phyloP scores from a whole-genome alignment of 495 filamentous ascomycete genomes.

The Aspergillus bridgeri region DNA sequence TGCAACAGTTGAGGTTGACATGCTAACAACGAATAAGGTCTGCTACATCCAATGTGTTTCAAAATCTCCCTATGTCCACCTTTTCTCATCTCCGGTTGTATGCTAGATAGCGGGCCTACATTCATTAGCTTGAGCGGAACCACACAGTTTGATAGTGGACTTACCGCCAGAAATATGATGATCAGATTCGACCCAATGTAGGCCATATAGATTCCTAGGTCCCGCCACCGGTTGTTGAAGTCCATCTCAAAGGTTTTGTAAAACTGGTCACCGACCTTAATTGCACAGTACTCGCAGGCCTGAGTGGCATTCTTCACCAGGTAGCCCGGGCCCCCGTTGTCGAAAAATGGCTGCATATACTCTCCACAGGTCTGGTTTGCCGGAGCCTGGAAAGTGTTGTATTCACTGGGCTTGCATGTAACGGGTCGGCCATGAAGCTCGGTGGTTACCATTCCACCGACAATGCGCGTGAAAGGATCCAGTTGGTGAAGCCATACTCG shows the following conservation, averaged over 20 bases:
- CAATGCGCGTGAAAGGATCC: conserved; percentile 79
- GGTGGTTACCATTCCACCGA: conserved; percentile 74
- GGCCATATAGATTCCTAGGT: conserved; percentile 70
- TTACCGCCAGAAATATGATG: conserved; percentile 62
- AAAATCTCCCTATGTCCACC: not conserved
- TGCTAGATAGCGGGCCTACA: conserved; percentile 59
- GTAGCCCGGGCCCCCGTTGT: conserved; percentile 62
- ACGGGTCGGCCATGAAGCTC: conserved; percentile 66
- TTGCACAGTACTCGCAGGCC: conserved; percentile 74
- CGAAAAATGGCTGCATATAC: conserved; percentile 72
- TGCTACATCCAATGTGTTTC: not conserved
- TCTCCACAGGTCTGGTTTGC: conserved; percentile 59
- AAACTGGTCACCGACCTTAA: conserved; percentile 73
- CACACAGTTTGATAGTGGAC: conserved; percentile 2
- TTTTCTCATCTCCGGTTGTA: conserved; percentile 48
- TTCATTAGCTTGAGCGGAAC: conserved; percentile 19
- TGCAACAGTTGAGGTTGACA: too few relatives aligned
- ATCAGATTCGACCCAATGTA: conserved; percentile 75
- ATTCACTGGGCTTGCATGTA: conserved; percentile 51
- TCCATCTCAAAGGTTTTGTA: conserved; percentile 60
- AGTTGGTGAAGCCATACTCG: conserved; percentile 76
- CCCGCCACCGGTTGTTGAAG: conserved; percentile 70
- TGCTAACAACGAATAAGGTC: too few relatives aligned
- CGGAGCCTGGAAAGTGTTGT: conserved; percentile 61
- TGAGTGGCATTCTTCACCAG: conserved; percentile 54